phyloP scores from a whole-genome alignment of 768 basidiomycete genomes.

The Chiua virens region DNA sequence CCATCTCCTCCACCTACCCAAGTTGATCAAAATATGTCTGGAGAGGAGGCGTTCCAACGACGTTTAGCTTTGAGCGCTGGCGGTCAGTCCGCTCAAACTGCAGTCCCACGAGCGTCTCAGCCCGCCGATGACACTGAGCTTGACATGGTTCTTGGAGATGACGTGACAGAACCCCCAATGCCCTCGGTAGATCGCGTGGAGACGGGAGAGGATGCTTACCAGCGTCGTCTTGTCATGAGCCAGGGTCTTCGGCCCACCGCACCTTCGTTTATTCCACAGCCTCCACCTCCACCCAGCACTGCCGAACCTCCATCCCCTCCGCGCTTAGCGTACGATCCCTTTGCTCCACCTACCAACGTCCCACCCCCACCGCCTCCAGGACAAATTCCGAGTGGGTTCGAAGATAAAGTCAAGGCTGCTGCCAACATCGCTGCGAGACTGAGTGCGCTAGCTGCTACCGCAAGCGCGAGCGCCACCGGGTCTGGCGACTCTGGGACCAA shows the following conservation, averaged over 20 bases:
- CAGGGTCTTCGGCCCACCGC: slow-evolving; percentile 34
- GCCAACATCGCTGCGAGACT: slow-evolving; percentile 81
- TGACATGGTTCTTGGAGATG: slow-evolving; percentile 4
- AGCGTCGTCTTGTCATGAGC: slow-evolving; percentile 60
- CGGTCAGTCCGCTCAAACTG: slow-evolving; percentile 15
- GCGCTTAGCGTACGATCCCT: slow-evolving; percentile 65
- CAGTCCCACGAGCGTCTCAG: slow-evolving; percentile 25
- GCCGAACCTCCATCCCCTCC: slow-evolving; percentile 44
- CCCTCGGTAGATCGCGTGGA: slow-evolving; percentile 28
- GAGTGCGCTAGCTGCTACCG: slow-evolving; percentile 48
- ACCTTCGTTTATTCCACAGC: slow-evolving; percentile 27
- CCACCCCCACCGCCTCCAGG: slow-evolving; percentile 63
- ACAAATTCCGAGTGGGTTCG: slow-evolving; percentile 43
- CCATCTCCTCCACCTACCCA: slow-evolving; percentile 35
- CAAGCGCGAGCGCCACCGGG: slow-evolving; percentile 21
- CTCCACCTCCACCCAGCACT: slow-evolving; percentile 20
- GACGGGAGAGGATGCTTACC: slow-evolving; percentile 69
- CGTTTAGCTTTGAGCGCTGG: slow-evolving; percentile 66
- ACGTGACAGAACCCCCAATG: slow-evolving; percentile 1
- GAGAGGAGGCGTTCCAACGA: slow-evolving; percentile 80
- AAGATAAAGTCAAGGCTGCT: slow-evolving; percentile 73
- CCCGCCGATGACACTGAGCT: slow-evolving; percentile 18
- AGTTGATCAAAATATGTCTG: slow-evolving; percentile 51
- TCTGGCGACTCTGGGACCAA: slow-evolving; percentile 24
- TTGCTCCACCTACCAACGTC: slow-evolving; percentile 60